phyloP scores from a whole-genome alignment of 192 early-diverging fungal genomes.

The Coemansia sp. region DNA sequence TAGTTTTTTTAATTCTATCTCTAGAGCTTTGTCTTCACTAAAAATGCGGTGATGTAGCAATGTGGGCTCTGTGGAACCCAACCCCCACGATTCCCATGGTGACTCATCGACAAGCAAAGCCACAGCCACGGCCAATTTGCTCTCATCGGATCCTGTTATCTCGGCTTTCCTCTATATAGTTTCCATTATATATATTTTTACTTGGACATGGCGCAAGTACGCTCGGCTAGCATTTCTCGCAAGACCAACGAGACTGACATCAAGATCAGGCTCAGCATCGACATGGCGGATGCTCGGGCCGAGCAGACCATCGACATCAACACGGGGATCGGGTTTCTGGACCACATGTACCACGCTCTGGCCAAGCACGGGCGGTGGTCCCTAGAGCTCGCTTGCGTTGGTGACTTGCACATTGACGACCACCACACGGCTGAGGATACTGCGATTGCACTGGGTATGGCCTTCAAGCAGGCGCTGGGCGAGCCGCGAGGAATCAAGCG shows the following conservation, averaged over 20 bases:
- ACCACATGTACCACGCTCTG: conserved; percentile 99
- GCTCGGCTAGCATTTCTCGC: conserved; percentile 63
- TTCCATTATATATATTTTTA: background rate
- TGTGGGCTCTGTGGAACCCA: background rate
- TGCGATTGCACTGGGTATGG: conserved; percentile 89
- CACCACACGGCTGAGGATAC: conserved; percentile 98
- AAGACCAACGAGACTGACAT: conserved; percentile 97
- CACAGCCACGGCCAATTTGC: background rate
- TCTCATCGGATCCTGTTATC: background rate
- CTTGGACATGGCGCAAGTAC: conserved; percentile 25
- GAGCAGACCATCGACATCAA: conserved; percentile 75
- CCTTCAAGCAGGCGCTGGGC: conserved; percentile 91
- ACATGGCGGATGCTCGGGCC: conserved; percentile 52
- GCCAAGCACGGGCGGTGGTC: conserved; percentile 96
- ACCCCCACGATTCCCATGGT: background rate
- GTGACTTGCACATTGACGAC: conserved; percentile 97
- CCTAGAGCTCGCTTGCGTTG: conserved; percentile 76
- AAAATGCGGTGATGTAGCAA: too few relatives aligned
- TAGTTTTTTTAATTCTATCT: background rate
- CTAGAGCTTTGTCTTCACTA: background rate
- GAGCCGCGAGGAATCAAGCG: conserved; percentile 85
- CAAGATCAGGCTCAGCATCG: conserved; percentile 62
- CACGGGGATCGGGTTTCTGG: conserved; percentile 96
- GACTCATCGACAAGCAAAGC: background rate
- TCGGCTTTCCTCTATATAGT: background rate